Base-by-base conservation (phyloP, 192 early-diverging fungal species). In the Oehlia diaphana region DNA sequence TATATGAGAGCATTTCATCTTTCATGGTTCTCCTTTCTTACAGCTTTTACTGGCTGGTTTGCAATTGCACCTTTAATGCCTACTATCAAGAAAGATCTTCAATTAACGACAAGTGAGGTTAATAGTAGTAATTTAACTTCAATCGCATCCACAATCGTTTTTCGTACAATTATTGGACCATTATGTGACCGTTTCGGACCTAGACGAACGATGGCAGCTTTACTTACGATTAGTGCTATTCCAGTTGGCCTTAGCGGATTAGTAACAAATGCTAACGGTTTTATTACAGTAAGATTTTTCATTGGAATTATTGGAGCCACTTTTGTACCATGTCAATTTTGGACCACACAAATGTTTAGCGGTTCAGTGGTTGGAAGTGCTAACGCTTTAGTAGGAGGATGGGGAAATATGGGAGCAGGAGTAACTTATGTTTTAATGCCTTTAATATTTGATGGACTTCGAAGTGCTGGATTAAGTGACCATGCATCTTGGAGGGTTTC, bases 261-360 rank as follows among this genome's bases (percentile, higher is more conserved):
- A 12, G 84, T 83, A 8, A 79, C 80, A 42, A 81, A 85, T 47
- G 88, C 72, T 26, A 76, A 80, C 10, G 89, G 87, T 14, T 50
- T 93, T 65, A 84, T 91, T 16, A 79, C 78, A 12, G 2, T 75
- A 12, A 72, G 92, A 33, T 82, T 84, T 67, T 93, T 93, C 61
- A 82, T 92, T 75, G 92, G 91, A 21, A 77, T 92, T 44, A 61
- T 92, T 23, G 91, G 91, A 37, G 89, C 90, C 9, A 72, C 90
- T 9, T 92, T 92, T 85, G 91, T 92, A 2, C 91, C 91, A 31
- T 92, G 91, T 77, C 91, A 92, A 86, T 89, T 91, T 80, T 92
- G 92, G 90, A 87, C 91, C 21, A 91, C 89, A 2, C 79, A 86
- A 58, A 86, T 92, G 83, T 92, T 93, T 82, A 66, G 81, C 53